Conservation (phyloP, 768 basidiomycete genomes). For the Cystoderma amianthinum region DNA sequence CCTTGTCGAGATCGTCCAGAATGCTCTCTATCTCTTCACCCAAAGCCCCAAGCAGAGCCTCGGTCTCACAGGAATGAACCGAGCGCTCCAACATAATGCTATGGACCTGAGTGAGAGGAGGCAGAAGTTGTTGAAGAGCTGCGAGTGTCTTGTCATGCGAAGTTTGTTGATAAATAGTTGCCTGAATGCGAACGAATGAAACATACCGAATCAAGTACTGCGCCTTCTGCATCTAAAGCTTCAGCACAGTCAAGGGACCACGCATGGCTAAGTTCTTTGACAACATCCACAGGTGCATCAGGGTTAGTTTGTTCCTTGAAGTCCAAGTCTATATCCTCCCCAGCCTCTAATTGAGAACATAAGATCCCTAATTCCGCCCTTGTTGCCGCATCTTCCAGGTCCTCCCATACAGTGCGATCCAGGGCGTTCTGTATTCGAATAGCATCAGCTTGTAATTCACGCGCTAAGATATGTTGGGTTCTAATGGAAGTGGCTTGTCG, state of each 20-base stretch:
- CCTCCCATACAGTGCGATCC: not conserved
- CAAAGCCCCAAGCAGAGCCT: slow-evolving; percentile 23
- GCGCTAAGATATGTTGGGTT: no score
- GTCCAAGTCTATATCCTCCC: not conserved
- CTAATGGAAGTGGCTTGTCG: not conserved
- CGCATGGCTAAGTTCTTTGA: slow-evolving; percentile 17
- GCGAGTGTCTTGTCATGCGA: slow-evolving; percentile 13
- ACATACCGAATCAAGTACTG: slow-evolving; percentile 18
- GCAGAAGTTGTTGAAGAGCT: slow-evolving; percentile 11
- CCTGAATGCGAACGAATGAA: not conserved
- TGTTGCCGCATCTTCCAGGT: slow-evolving; percentile 9
- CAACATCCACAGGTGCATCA: slow-evolving; percentile 11
- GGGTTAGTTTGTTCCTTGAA: slow-evolving; percentile 1
- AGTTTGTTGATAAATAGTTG: not conserved
- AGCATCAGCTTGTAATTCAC: slow-evolving; percentile 4
- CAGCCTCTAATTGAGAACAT: slow-evolving; percentile 5
- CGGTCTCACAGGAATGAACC: slow-evolving; percentile 15
- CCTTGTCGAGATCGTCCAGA: slow-evolving; percentile 7
- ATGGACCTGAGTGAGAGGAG: slow-evolving; percentile 16
- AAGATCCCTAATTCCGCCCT: slow-evolving; percentile 6
- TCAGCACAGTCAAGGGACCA: slow-evolving; percentile 22
- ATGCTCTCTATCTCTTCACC: slow-evolving; percentile 24
- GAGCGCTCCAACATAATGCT: slow-evolving; percentile 7
- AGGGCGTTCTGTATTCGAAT: slow-evolving; percentile 1
- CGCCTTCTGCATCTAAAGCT: slow-evolving; percentile 13